Evolutionary conservation across 805 yeast species (phyloP).

Genomic region (Starmerella floricola): DNA sequence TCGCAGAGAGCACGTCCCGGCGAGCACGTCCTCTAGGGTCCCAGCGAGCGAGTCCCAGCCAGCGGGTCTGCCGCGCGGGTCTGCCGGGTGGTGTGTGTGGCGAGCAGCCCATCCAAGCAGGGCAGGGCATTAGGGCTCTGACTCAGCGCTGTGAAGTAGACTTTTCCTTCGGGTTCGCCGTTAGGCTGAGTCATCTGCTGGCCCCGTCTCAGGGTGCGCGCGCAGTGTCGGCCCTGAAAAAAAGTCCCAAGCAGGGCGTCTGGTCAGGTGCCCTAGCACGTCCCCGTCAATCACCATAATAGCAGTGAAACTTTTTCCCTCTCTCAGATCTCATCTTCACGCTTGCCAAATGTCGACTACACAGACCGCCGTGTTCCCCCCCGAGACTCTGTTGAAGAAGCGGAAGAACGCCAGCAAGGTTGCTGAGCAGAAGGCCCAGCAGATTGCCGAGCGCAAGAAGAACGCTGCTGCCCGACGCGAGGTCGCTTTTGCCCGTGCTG

Average conservation of each 20-base stretch:
- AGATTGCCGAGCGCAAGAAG: slow-evolving; percentile 33
- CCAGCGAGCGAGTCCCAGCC: too few relatives aligned
- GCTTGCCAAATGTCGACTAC: slow-evolving; percentile 10
- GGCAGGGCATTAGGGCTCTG: not conserved
- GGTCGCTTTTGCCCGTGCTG: slow-evolving; percentile 83
- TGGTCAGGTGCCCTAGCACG: slow-evolving; percentile 1
- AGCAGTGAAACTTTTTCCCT: slow-evolving; percentile 10
- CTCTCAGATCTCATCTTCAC: slow-evolving; percentile 9
- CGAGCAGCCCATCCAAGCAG: too few relatives aligned
- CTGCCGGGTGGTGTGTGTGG: too few relatives aligned
- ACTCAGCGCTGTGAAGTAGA: not conserved
- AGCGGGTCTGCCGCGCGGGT: too few relatives aligned
- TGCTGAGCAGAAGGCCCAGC: slow-evolving; percentile 43
- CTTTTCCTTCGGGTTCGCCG: not conserved
- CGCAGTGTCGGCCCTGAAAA: too few relatives aligned
- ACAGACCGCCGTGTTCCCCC: slow-evolving; percentile 29
- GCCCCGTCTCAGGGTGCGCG: too few relatives aligned
- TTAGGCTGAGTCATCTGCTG: too few relatives aligned
- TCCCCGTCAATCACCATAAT: not conserved
- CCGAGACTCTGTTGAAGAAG: slow-evolving; percentile 51
- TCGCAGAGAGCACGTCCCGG: too few relatives aligned
- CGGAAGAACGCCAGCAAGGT: slow-evolving; percentile 45
- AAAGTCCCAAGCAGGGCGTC: not conserved
- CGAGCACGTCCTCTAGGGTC: too few relatives aligned
- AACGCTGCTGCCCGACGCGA: slow-evolving; percentile 28